Evolutionary conservation across 2,329 filamentous ascomycete genomes (phyloP).

Genomic region (Fonsecaea pedrosoi): DNA sequence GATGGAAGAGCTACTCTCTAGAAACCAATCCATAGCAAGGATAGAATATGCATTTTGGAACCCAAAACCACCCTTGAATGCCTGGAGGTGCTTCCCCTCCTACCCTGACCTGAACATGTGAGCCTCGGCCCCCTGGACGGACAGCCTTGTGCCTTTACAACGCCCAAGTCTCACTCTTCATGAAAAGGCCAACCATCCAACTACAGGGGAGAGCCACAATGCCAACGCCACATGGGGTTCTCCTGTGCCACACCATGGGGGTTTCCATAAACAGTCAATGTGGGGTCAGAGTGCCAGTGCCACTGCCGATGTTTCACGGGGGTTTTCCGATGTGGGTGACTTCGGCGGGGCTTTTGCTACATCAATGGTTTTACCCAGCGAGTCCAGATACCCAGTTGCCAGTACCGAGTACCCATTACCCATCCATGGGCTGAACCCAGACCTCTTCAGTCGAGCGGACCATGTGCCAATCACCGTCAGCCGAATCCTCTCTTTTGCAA

Average conservation of each 20-base stretch:
- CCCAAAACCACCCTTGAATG: not conserved
- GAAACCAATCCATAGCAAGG: not conserved
- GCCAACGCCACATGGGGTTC: not conserved
- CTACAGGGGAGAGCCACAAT: not conserved
- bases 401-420: not conserved
- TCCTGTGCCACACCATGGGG: slow-evolving; percentile 6
- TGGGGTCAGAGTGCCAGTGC: slow-evolving; percentile 23
- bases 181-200: not conserved
- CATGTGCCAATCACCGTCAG: not conserved
- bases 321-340: slow-evolving; percentile 8
- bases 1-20: not conserved
- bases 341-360: slow-evolving; percentile 14
- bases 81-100: not conserved
- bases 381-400: too few relatives aligned
- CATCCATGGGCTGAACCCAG: not conserved
- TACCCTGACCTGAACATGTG: too few relatives aligned
- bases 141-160: not conserved
- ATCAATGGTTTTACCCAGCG: not conserved
- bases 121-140: not conserved
- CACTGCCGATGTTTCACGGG: slow-evolving; percentile 13
- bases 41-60: not conserved
- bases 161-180: not conserved
- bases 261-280: slow-evolving; percentile 1
- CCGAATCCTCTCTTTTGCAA: not conserved
- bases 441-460: not conserved